Evolutionary conservation across 139 green algal species (phyloP).

Genomic region (Chlorella vulgaris): DNA sequence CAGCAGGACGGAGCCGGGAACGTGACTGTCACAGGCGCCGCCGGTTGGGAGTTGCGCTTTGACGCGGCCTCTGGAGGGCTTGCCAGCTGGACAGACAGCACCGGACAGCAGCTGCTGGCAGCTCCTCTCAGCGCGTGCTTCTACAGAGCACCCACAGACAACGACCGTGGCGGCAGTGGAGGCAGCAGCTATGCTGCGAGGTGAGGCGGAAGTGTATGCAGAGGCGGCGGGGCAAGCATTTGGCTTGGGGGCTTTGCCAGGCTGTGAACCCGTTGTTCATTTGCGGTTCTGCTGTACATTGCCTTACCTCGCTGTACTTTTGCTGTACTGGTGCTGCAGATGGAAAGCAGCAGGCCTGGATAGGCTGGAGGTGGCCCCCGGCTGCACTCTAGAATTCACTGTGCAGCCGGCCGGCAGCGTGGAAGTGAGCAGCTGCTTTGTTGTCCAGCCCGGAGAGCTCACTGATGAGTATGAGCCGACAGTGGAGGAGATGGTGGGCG

Average conservation of each 20-base stretch:
- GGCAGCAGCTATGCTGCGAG: constrained; percentile 74
- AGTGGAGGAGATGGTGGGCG: constrained; percentile 54
- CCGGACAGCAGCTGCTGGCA: constrained; percentile 39
- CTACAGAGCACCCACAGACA: constrained; percentile 85
- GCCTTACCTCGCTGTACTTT: background rate
- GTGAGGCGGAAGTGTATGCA: constrained; percentile 28
- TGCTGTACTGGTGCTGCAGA: constrained; percentile 2
- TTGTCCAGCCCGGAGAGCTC: constrained; percentile 13
- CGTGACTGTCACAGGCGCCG: background rate
- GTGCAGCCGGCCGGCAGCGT: background rate
- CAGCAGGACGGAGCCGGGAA: background rate
- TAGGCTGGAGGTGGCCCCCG: constrained; percentile 35
- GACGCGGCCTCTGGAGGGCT: background rate
- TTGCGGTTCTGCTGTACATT: background rate
- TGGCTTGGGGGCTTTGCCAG: background rate
- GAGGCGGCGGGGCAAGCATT: background rate
- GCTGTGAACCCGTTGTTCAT: background rate
- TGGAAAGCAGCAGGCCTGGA: constrained; percentile 68
- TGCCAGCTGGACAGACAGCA: background rate
- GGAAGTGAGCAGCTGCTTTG: background rate
- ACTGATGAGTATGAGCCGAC: background rate
- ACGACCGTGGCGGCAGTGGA: constrained; percentile 80
- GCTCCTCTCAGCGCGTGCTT: constrained; percentile 57
- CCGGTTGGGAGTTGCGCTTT: constrained; percentile 1
- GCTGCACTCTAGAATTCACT: background rate